Percentiles rank a stretch among this genome's conserved stretches.
Evolutionary conservation across 768 basidiomycete genomes (phyloP).

Genomic region (Lactifluus hygrophoroides): DNA sequence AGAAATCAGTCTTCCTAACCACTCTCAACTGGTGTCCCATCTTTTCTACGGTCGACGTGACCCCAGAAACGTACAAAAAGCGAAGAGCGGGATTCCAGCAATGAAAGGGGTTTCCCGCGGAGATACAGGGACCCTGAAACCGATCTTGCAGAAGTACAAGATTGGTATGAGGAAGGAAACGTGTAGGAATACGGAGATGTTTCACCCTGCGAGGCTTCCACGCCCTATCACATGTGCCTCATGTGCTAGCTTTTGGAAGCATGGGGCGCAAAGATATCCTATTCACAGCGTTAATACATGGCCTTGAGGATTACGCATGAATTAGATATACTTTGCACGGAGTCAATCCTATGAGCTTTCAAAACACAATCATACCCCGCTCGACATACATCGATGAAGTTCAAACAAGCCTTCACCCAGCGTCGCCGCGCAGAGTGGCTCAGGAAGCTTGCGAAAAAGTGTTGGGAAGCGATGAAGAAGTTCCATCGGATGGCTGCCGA

Average conservation of each 20-base stretch:
- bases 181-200: too few species aligned
- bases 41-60: too few species aligned
- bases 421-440: background rate
- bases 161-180: too few species aligned
- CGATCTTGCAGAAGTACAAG: too few species aligned
- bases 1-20: too few species aligned
- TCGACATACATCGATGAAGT: background rate
- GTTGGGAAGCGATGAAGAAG: background rate
- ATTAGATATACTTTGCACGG: background rate
- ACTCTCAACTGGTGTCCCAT: too few species aligned
- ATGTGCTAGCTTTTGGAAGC: background rate
- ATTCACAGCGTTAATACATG: background rate
- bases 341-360: background rate
- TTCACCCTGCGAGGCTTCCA: too few species aligned
- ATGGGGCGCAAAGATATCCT: background rate
- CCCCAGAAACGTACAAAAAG: too few species aligned
- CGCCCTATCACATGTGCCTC: too few species aligned
- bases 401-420: background rate
- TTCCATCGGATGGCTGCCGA: background rate
- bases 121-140: too few species aligned
- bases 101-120: too few species aligned
- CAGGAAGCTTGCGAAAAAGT: background rate
- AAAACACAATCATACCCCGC: background rate
- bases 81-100: too few species aligned
- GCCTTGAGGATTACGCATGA: background rate